Evolutionary conservation across 164 flowering plant genomes (phyloP), one percentile per base, ranked within the genome.

Genomic region (Buxus sempervirens): DNA sequence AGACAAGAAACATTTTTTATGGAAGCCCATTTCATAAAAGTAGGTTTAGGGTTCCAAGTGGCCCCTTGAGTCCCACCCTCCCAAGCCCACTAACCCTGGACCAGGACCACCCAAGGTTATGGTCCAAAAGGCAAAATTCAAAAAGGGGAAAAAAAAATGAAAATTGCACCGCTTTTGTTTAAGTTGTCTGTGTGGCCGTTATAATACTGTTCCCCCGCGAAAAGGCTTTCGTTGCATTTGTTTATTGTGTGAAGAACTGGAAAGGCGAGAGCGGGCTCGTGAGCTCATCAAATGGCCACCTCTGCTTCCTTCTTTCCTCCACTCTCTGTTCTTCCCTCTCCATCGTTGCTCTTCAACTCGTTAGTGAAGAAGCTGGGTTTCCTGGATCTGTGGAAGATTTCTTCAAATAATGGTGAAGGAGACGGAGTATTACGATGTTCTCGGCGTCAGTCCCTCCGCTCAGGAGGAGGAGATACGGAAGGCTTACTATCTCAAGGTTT

Each of bases 401-500:
- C 21, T 22, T 54, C 2, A 32, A 38, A 76, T 60, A 67, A 90
- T 90, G 96, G 93, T 83, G 84, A 87, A 88, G 81, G 95, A 90
- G 32, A 82, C 91, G 0, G 96, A 88, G 82, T 91, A 80, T 61
- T 95, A 95, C 70, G 97, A 95, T 67, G 79, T 90, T 66, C 90
- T 95, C 54, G 96, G 91, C 12, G 90, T 94, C 26, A 57, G 41
- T 67, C 82, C 96, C 13, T 79, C 82, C 6, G 97, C 88, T 59
- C 86, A 92, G 0, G 97, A 86, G 75, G 96, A 85, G 25, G 91
- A 88, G 62, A 90, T 95, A 70, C 88, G 96, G 58, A 95, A 87
- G 77, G 96, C 96, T 70, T 95, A 95, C 66, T 92, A 90, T 75
- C 80, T 90, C 53, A 95, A 87, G 96, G 96, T 87, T 41, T 73